Evolutionary conservation across 257 asterid species (phyloP).

Genomic region (Salvia miltiorrhiza): DNA sequence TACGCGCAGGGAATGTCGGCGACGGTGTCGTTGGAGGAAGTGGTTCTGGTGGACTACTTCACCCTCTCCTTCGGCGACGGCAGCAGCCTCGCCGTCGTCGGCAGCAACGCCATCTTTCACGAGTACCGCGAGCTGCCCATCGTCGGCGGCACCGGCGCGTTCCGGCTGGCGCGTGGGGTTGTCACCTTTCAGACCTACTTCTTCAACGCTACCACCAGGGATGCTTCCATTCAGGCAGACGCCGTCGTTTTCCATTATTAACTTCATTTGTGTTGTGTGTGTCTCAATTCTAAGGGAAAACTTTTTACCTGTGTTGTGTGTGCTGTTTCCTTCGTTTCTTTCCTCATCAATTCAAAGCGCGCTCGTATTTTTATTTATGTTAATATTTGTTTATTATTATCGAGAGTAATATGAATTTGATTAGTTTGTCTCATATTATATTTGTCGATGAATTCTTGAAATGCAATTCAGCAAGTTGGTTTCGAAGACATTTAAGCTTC

Average conservation of each 20-base stretch:
- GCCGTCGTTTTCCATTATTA: neutral
- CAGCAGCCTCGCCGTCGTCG: constrained; percentile 11
- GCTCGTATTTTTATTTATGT: no score
- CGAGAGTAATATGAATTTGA: no score
- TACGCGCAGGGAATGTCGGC: constrained; percentile 1
- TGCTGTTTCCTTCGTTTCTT: neutral
- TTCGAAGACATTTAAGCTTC: no score
- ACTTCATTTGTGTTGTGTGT: no score
- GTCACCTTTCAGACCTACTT: neutral
- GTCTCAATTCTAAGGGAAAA: no score
- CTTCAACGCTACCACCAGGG: neutral
- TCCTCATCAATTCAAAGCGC: no score
- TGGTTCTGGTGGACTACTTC: neutral
- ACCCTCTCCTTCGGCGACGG: neutral
- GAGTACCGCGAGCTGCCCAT: constrained; percentile 16
- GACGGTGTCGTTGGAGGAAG: neutral
- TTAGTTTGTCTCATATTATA: no score
- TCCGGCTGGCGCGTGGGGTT: constrained; percentile 6
- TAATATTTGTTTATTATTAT: no score
- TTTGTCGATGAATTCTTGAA: no score
- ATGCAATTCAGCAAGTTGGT: no score
- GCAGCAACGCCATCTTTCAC: neutral
- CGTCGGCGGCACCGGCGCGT: constrained; percentile 2
- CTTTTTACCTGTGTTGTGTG: no score
- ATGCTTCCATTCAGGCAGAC: neutral